Base-by-base conservation (phyloP, 2,329 filamentous ascomycete species). In the Calonectria pteridis region DNA sequence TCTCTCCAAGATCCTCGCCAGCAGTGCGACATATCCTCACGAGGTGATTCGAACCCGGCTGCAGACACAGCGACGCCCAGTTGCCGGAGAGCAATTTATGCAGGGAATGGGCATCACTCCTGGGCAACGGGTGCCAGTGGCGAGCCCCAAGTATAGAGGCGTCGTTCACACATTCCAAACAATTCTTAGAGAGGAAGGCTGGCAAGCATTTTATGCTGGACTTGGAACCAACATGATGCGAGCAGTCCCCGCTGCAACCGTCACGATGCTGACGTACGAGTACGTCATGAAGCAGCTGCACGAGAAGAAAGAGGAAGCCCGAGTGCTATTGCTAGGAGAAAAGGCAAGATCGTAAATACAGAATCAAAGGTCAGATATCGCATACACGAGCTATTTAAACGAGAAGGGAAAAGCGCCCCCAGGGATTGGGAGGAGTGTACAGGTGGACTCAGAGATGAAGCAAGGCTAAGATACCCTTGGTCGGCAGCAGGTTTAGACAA, bases 171-270 rank as follows among this genome's bases (percentile, higher is more conserved):
- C 96, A 0, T 96, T 94, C 84, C 91, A 92, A 75, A 96, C 93
- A 3, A 98, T 99, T 74, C 86, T 98, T 46, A 88, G 87, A 40
- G 97, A 99, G 84, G 97, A 99, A 84, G 97, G 97, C 9, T 98
- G 96, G 96, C 90, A 94, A 75, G 96, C 96, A 4, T 98, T 99
- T 81, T 99, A 99, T 83, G 96, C 96, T 29, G 97, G 97, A 43
- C 95, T 99, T 89, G 97, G 97, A 46, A 98, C 96, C 63, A 99
- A 99, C 85, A 94, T 99, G 92, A 95, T 98, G 88, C 91, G 97
- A 71, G 97, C 97, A 10, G 93, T 99, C 16, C 97, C 97, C 37
- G 95, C 97, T 28, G 96, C 97, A 26, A 98, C 98, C 81, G 98
- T 98, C 31, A 99, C 97, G 4, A 97, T 99, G 93, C 89, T 98